Percentiles rank a stretch among this genome's conserved stretches.
phyloP scores from a whole-genome alignment of 805 yeast species.

The Tetrapisispora namnaoensis region DNA sequence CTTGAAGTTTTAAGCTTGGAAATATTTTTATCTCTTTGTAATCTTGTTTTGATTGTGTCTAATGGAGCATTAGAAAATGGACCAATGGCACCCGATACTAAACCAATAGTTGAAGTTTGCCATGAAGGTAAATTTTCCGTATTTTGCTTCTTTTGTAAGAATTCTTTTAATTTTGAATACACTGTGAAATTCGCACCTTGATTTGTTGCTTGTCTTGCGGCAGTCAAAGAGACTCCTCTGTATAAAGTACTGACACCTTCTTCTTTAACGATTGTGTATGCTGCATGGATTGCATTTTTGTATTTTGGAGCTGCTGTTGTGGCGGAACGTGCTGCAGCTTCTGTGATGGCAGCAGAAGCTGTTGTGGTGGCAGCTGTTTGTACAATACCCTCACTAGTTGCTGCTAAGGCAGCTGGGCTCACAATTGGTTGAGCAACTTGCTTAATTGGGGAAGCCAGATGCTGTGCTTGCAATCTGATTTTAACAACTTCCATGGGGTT shows the following conservation, averaged over 20 bases:
- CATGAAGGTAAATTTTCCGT: constrained; percentile 67
- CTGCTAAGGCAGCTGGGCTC: neutral
- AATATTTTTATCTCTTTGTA: constrained; percentile 75
- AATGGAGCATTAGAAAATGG: constrained; percentile 96
- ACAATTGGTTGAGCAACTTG: constrained; percentile 24
- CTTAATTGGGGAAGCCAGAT: constrained; percentile 34
- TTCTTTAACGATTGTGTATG: constrained; percentile 71
- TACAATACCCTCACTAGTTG: constrained; percentile 15
- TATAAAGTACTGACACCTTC: constrained; percentile 86
- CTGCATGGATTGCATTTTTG: constrained; percentile 87
- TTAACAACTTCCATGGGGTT: constrained; percentile 97
- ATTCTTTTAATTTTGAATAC: constrained; percentile 73
- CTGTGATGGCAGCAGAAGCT: constrained; percentile 26
- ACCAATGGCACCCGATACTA: constrained; percentile 92
- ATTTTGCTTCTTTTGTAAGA: constrained; percentile 51
- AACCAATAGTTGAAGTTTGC: constrained; percentile 89
- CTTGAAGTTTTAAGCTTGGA: constrained; percentile 38
- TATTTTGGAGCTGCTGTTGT: constrained; percentile 60
- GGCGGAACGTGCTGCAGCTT: constrained; percentile 4
- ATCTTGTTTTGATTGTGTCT: constrained; percentile 93
- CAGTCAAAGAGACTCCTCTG: constrained; percentile 91
- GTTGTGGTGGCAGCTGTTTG: constrained; percentile 2
- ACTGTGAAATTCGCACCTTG: constrained; percentile 98
- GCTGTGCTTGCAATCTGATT: constrained; percentile 92
- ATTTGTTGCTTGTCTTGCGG: constrained; percentile 95